Conservation (phyloP, 306 rosid species). For the Albizia julibrissin region DNA sequence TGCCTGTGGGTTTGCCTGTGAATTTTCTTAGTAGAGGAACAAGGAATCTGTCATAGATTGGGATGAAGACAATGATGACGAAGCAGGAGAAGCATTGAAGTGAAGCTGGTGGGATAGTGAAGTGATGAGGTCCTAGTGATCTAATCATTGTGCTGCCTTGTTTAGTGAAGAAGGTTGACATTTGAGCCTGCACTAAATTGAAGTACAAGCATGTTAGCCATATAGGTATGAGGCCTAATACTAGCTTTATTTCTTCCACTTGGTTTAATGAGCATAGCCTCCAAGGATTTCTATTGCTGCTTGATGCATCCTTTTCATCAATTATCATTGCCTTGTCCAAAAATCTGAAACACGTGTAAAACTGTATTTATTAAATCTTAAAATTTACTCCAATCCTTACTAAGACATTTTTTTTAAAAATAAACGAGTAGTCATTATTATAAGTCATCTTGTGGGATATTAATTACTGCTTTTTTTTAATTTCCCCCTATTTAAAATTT, state of each 20-base stretch:
- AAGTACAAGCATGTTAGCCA: neutral
- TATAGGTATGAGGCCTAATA: slow-evolving; percentile 41
- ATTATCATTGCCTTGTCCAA: slow-evolving; percentile 52
- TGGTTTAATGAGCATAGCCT: slow-evolving; percentile 47
- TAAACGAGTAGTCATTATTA: no score
- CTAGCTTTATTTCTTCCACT: slow-evolving; percentile 56
- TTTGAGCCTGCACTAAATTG: neutral
- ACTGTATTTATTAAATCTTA: no score
- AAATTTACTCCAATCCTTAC: no score
- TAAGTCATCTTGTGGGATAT: no score
- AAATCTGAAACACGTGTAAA: slow-evolving; percentile 14
- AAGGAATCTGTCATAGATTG: neutral
- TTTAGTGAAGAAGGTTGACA: neutral
- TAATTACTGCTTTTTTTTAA: no score
- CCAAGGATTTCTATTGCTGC: slow-evolving; percentile 39
- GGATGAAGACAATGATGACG: neutral
- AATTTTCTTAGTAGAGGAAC: neutral
- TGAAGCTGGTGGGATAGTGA: neutral
- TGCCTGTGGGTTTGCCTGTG: neutral
- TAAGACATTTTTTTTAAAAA: no score
- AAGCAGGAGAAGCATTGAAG: neutral
- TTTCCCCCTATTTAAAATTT: no score
- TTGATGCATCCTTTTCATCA: slow-evolving; percentile 39
- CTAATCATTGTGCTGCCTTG: slow-evolving; percentile 1
- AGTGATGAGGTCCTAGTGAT: neutral